Percentiles rank a stretch among this genome's conserved stretches.
phyloP scores from a whole-genome alignment of 345 rosid species.

The Citrus mangshanensis region DNA sequence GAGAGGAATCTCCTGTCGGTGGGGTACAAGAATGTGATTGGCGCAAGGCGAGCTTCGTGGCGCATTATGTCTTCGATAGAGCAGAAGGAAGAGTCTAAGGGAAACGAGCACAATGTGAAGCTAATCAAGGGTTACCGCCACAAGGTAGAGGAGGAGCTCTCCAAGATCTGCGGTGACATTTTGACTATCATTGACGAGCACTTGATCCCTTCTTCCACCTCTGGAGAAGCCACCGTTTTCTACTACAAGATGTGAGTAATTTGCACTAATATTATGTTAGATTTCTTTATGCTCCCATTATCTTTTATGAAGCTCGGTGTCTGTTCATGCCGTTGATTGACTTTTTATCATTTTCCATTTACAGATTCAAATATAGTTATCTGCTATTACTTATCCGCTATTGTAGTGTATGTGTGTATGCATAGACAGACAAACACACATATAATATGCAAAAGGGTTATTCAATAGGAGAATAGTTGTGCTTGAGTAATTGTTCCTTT shows the following conservation, averaged over 20 bases:
- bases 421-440: no score
- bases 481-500: neutral
- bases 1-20: conserved; percentile 97
- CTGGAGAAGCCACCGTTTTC: conserved; percentile 97
- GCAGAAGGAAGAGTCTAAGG: conserved; percentile 94
- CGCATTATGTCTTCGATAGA: conserved; percentile 95
- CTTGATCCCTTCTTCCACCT: conserved; percentile 72
- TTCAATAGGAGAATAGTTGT: neutral
- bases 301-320: neutral
- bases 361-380: no score
- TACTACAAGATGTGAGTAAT: conserved; percentile 84
- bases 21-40: conserved; percentile 93
- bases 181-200: conserved; percentile 81
- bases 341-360: no score
- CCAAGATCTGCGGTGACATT: conserved; percentile 80
- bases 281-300: no score
- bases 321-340: neutral
- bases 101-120: conserved; percentile 83
- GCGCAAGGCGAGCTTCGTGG: conserved; percentile 95
- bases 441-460: neutral
- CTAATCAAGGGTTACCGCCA: conserved; percentile 75
- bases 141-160: conserved; percentile 93
- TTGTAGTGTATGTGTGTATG: neutral
- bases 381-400: neutral
- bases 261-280: neutral